Percentiles rank a stretch among this genome's conserved stretches.
Conservation (phyloP, 1,284 basidiomycete genomes). For the Athelia psychrophila region DNA sequence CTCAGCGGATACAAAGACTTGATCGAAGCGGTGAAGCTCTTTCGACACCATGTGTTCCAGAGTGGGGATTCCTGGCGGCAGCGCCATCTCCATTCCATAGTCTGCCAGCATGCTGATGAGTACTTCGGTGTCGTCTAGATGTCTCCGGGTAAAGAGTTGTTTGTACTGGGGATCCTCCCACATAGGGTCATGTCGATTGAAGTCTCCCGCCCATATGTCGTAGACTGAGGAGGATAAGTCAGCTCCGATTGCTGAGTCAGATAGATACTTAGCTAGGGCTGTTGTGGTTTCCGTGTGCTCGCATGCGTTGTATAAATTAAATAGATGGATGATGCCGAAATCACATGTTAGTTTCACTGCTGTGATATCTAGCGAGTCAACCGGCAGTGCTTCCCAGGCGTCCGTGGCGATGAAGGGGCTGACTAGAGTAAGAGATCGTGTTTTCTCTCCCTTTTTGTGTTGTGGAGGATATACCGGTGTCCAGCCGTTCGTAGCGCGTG, state of each 20-base stretch:
- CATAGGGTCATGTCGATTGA: conserved; percentile 32
- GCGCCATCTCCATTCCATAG: conserved; percentile 20
- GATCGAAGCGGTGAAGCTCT: conserved; percentile 25
- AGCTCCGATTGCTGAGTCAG: background rate
- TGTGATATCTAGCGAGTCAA: conserved; percentile 18
- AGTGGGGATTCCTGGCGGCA: conserved; percentile 23
- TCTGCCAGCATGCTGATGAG: conserved; percentile 18
- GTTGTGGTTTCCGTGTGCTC: conserved; percentile 12
- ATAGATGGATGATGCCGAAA: conserved; percentile 8
- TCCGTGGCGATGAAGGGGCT: conserved; percentile 19
- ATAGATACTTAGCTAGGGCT: conserved; percentile 4
- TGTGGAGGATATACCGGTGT: background rate
- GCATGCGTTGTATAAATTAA: conserved; percentile 29
- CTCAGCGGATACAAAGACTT: conserved; percentile 21
- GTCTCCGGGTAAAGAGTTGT: conserved; percentile 18
- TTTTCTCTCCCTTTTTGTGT: background rate
- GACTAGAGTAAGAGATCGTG: conserved; percentile 22
- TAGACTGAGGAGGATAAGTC: conserved; percentile 1
- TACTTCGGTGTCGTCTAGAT: conserved; percentile 17
- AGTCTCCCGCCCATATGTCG: conserved; percentile 28
- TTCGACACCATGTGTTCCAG: conserved; percentile 18
- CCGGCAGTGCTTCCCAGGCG: conserved; percentile 14
- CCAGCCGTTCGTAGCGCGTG: background rate
- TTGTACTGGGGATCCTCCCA: conserved; percentile 26
- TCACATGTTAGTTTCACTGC: conserved; percentile 13